Evolutionary conservation across 75 land plant genomes (phyloP).

Genomic region (Larix kaempferi): DNA sequence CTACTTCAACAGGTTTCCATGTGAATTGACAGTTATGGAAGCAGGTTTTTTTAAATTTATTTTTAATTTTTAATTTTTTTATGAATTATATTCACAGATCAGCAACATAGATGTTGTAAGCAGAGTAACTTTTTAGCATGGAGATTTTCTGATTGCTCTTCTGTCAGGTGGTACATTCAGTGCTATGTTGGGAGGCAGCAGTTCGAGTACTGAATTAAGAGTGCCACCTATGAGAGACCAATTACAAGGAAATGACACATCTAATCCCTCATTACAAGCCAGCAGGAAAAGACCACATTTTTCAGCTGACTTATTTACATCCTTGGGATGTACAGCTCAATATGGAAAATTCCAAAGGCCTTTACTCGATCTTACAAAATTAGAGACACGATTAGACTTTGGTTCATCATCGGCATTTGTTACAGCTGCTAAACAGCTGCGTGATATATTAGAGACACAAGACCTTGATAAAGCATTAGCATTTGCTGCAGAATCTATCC

Average conservation of each 20-base stretch:
- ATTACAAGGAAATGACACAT: background rate
- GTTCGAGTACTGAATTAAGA: too few relatives aligned
- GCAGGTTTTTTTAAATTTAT: too few relatives aligned
- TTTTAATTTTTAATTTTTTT: too few relatives aligned
- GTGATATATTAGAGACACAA: background rate
- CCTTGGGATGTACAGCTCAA: slow-evolving; percentile 30
- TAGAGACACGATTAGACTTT: slow-evolving; percentile 27
- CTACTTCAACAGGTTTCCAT: too few relatives aligned
- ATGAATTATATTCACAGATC: too few relatives aligned
- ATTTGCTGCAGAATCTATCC: slow-evolving; percentile 2
- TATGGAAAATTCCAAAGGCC: slow-evolving; percentile 27
- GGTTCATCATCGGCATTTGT: slow-evolving; percentile 31
- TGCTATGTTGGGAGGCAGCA: too few relatives aligned
- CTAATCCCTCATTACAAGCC: slow-evolving; percentile 1
- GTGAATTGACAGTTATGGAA: too few relatives aligned
- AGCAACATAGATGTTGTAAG: too few relatives aligned
- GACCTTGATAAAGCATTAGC: slow-evolving; percentile 34
- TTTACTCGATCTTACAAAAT: slow-evolving; percentile 32
- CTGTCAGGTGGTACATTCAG: too few relatives aligned
- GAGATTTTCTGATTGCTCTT: too few relatives aligned
- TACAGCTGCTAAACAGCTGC: slow-evolving; percentile 3
- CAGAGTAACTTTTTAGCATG: too few relatives aligned
- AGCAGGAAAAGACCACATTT: background rate
- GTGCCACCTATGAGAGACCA: too few relatives aligned
- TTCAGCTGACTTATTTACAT: slow-evolving; percentile 32